A percentile compares a stretch with the other conserved stretches of the same genome.
Evolutionary conservation across 1,284 basidiomycete genomes (phyloP).

Genomic region (Puccinia novopanici): DNA sequence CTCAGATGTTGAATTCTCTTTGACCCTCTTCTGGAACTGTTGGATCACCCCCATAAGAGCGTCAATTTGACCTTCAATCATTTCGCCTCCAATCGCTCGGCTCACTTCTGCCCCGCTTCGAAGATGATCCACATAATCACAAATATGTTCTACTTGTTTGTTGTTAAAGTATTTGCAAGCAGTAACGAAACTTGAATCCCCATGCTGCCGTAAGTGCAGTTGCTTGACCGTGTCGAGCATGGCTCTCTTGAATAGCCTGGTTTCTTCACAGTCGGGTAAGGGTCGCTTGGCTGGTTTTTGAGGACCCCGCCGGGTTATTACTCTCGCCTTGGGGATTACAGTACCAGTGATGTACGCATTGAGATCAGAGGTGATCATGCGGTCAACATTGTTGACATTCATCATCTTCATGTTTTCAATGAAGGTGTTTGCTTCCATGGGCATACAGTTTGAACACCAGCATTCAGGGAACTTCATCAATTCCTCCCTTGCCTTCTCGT

Average conservation of each 20-base stretch:
- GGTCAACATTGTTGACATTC: background rate
- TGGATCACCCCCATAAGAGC: background rate
- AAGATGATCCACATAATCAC: background rate
- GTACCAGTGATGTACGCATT: background rate
- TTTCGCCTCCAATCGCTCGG: background rate
- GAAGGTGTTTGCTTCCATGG: background rate
- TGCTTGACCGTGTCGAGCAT: background rate
- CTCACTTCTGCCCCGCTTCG: background rate
- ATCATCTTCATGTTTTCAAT: background rate
- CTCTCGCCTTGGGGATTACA: background rate
- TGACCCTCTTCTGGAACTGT: background rate
- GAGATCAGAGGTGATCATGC: background rate
- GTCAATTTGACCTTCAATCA: background rate
- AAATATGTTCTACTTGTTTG: background rate
- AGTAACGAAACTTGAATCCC: background rate
- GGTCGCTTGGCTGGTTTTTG: background rate
- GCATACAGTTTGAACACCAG: background rate
- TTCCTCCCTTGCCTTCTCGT: background rate
- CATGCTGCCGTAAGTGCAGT: background rate
- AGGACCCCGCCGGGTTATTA: background rate
- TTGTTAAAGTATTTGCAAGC: background rate
- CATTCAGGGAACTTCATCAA: background rate
- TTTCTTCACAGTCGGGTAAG: background rate
- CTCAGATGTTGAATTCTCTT: background rate
- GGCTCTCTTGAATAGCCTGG: background rate